Percentiles rank a stretch among this genome's conserved stretches.
Evolutionary conservation across 2,329 filamentous ascomycete species (phyloP).

Genomic region (Cytospora mali): DNA sequence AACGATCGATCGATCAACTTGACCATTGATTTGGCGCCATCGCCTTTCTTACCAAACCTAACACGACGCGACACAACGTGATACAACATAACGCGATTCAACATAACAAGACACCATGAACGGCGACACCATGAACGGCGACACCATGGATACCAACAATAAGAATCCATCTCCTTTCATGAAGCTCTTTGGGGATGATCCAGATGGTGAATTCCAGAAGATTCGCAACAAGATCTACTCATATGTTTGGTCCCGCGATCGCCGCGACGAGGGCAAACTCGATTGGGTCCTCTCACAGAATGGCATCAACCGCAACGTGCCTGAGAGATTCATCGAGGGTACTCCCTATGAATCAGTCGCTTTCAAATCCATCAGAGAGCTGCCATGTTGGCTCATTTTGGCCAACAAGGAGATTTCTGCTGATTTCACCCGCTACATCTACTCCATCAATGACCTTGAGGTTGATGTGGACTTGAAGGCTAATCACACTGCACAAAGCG

Average conservation of each 20-base stretch:
- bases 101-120: background rate
- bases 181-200: conserved; percentile 16
- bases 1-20: background rate
- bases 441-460: conserved; percentile 20
- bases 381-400: conserved; percentile 16
- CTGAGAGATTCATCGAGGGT: background rate
- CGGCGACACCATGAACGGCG: background rate
- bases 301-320: conserved; percentile 27
- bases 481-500: conserved; percentile 1
- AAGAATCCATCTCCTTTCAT: background rate
- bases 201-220: background rate
- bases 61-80: background rate
- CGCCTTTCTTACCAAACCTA: too few relatives aligned
- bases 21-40: background rate
- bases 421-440: conserved; percentile 26
- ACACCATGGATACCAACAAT: background rate
- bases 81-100: background rate
- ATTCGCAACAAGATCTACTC: conserved; percentile 24
- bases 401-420: conserved; percentile 26
- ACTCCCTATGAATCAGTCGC: background rate
- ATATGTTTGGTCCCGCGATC: conserved; percentile 17
- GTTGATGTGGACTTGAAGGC: conserved; percentile 25
- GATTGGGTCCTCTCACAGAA: conserved; percentile 25
- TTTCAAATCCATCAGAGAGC: background rate
- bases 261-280: conserved; percentile 21